phyloP scores from a whole-genome alignment of 2,329 filamentous ascomycete species.

The Plectosphaerella sp. region DNA sequence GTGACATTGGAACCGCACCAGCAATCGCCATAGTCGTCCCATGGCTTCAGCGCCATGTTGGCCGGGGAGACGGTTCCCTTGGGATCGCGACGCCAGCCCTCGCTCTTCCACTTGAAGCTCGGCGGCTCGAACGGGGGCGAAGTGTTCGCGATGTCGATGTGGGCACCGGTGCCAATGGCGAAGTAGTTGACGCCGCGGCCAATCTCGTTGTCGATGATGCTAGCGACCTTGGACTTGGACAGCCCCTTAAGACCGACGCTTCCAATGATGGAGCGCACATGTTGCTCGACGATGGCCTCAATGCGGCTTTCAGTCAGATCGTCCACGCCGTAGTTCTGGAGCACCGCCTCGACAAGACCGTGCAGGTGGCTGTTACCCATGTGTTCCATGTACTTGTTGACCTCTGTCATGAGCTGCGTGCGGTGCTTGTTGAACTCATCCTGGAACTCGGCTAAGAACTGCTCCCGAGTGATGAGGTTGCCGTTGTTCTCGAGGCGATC shows the following conservation, averaged over 20 bases:
- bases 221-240: slow-evolving; percentile 40
- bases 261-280: slow-evolving; percentile 37
- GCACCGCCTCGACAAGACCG: slow-evolving; percentile 23
- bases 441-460: slow-evolving; percentile 41
- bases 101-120: neutral
- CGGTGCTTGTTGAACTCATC: slow-evolving; percentile 32
- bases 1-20: slow-evolving; percentile 66
- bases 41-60: slow-evolving; percentile 57
- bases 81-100: no score
- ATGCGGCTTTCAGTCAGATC: neutral
- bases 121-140: slow-evolving; percentile 50
- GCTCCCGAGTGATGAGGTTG: slow-evolving; percentile 38
- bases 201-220: slow-evolving; percentile 38
- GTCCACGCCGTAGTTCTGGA: slow-evolving; percentile 10
- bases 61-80: slow-evolving; percentile 24
- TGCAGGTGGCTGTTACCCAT: slow-evolving; percentile 18
- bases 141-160: slow-evolving; percentile 53
- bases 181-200: slow-evolving; percentile 70
- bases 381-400: slow-evolving; percentile 29
- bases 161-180: slow-evolving; percentile 58
- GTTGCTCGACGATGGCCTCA: neutral
- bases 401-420: slow-evolving; percentile 32
- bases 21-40: slow-evolving; percentile 80
- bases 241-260: slow-evolving; percentile 42
- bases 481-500: slow-evolving; percentile 3